phyloP scores from a whole-genome alignment of 176 grass and related monocot species.

The Raddia guianensis region DNA sequence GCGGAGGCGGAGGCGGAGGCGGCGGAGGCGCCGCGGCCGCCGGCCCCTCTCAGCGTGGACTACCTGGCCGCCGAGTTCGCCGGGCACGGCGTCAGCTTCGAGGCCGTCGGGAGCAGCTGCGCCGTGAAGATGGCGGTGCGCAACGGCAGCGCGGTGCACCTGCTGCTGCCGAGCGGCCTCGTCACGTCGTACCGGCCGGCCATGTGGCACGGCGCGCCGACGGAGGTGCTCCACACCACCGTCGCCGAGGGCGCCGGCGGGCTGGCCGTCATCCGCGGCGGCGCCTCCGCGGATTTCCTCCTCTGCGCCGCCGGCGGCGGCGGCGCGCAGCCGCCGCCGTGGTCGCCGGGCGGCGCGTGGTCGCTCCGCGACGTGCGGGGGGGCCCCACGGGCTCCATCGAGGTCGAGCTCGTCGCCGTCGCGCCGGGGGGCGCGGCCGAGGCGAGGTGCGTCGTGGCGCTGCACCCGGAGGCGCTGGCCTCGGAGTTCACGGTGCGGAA shows the following conservation, averaged over 20 bases:
- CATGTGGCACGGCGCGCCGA: constrained; percentile 79
- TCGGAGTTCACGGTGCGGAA: constrained; percentile 59
- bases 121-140: constrained; percentile 63
- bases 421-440: constrained; percentile 43
- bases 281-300: constrained; percentile 56
- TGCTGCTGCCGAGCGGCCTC: constrained; percentile 79
- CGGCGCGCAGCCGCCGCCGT: neutral
- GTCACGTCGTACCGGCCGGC: constrained; percentile 81
- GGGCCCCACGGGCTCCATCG: constrained; percentile 54
- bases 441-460: constrained; percentile 61
- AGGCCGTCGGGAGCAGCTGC: constrained; percentile 59
- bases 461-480: constrained; percentile 48
- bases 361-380: constrained; percentile 60
- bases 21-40: neutral
- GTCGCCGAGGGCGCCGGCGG: constrained; percentile 46
- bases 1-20: neutral
- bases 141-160: constrained; percentile 68
- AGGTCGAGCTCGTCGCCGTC: constrained; percentile 61
- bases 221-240: constrained; percentile 71
- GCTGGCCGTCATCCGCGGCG: constrained; percentile 52
- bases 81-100: constrained; percentile 71
- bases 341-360: constrained; percentile 56
- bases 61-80: constrained; percentile 81
- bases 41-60: constrained; percentile 49
- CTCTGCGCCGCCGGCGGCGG: constrained; percentile 12